Conservation (phyloP, 768 basidiomycete genomes). For the Pleurotus pulmonarius region DNA sequence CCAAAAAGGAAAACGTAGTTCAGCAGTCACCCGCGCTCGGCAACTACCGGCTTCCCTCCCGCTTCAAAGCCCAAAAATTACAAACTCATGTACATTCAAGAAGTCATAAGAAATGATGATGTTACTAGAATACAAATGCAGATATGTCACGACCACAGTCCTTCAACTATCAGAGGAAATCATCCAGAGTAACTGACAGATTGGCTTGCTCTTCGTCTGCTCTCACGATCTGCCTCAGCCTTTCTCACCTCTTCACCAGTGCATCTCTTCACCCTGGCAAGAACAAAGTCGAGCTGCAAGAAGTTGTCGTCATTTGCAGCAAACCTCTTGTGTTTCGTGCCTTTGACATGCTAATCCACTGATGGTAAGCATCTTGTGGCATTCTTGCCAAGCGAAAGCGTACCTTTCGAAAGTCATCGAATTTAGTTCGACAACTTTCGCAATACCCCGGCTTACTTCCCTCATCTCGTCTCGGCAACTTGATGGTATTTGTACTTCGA, state of each 20-base stretch:
- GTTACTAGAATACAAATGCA: background rate
- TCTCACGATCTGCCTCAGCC: slow-evolving; percentile 18
- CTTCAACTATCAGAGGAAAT: background rate
- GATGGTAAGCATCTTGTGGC: too few species aligned
- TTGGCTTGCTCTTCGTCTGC: background rate
- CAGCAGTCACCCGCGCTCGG: background rate
- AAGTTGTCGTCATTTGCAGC: slow-evolving; percentile 79
- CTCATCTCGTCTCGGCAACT: slow-evolving; percentile 77
- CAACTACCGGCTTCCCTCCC: background rate
- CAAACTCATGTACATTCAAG: background rate
- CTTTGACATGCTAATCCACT: slow-evolving; percentile 58
- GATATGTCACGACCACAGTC: background rate
- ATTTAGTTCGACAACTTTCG: slow-evolving; percentile 91
- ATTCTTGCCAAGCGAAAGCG: slow-evolving; percentile 20
- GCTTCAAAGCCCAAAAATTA: background rate
- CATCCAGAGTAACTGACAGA: background rate
- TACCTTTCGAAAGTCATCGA: slow-evolving; percentile 82
- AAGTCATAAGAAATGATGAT: background rate
- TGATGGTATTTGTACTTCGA: slow-evolving; percentile 75
- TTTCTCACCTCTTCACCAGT: slow-evolving; percentile 29
- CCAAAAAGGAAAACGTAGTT: slow-evolving; percentile 5
- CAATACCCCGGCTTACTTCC: slow-evolving; percentile 93
- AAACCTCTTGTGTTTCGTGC: slow-evolving; percentile 78
- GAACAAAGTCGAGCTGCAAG: slow-evolving; percentile 68
- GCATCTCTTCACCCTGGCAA: slow-evolving; percentile 54